phyloP scores from a whole-genome alignment of 768 basidiomycete genomes.

The Boletus sensibilis region DNA sequence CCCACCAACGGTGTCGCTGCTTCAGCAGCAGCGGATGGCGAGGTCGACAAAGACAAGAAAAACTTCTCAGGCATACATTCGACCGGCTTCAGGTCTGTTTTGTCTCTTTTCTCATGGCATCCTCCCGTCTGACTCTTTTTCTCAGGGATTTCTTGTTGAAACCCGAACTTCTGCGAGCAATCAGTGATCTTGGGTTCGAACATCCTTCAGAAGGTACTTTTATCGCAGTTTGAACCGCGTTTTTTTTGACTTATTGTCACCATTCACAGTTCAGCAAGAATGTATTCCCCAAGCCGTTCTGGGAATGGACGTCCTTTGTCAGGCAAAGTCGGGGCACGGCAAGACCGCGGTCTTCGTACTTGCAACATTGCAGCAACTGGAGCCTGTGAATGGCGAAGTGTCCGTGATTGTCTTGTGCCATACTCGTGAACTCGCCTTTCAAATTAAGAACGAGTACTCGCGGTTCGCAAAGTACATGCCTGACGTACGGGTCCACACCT shows the following conservation, averaged over 20 bases:
- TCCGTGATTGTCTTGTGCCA: slow-evolving; percentile 98
- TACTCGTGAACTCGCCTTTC: slow-evolving; percentile 98
- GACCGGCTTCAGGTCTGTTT: slow-evolving; percentile 91
- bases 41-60: slow-evolving; percentile 84
- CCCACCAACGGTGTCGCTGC: slow-evolving; percentile 50
- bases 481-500: slow-evolving; percentile 94
- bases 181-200: slow-evolving; percentile 99
- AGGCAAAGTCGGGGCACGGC: slow-evolving; percentile 98
- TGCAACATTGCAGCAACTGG: slow-evolving; percentile 95
- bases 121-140: slow-evolving; percentile 9
- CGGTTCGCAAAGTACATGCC: slow-evolving; percentile 99
- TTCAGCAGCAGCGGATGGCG: slow-evolving; percentile 46
- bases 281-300: slow-evolving; percentile 99
- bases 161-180: slow-evolving; percentile 94
- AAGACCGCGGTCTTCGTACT: slow-evolving; percentile 99
- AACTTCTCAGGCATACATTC: slow-evolving; percentile 99
- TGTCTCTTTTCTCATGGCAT: slow-evolving; percentile 4
- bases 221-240: not conserved
- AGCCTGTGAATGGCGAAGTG: slow-evolving; percentile 97
- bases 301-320: slow-evolving; percentile 99
- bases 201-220: slow-evolving; percentile 94
- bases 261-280: slow-evolving; percentile 89
- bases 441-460: slow-evolving; percentile 99
- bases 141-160: slow-evolving; percentile 94
- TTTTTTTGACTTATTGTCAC: not conserved